Evolutionary conservation across 164 flowering plant species (phyloP).

Genomic region (Tetracentron sinense): DNA sequence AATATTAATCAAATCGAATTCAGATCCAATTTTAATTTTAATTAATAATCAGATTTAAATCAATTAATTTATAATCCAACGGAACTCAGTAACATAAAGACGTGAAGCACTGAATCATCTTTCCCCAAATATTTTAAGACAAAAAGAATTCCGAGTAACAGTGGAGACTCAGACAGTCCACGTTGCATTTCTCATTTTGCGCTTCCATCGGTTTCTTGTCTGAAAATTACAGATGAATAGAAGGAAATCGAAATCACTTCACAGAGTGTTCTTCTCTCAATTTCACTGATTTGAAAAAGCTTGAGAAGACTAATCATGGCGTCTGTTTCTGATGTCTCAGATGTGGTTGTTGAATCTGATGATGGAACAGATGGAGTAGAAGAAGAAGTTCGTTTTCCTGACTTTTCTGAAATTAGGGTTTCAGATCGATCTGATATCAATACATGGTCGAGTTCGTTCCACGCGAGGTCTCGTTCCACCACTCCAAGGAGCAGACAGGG

Average conservation of each 20-base stretch:
- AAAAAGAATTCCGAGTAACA: too few species aligned
- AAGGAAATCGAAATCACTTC: neutral
- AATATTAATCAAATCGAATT: too few species aligned
- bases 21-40: too few species aligned
- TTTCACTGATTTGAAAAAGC: neutral
- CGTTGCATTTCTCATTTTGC: neutral
- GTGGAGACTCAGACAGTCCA: too few species aligned
- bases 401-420: conserved; percentile 9
- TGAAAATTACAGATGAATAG: neutral
- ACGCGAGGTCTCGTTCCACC: conserved; percentile 22
- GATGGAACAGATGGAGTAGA: conserved; percentile 3
- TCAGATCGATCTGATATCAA: conserved; percentile 17
- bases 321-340: conserved; percentile 2
- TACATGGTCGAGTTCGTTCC: conserved; percentile 19
- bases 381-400: neutral
- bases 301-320: conserved; percentile 1
- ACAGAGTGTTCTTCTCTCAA: neutral
- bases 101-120: too few species aligned
- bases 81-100: too few species aligned
- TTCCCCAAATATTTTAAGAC: too few species aligned
- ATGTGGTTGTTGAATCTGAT: neutral
- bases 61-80: too few species aligned
- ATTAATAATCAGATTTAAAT: too few species aligned
- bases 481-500: conserved; percentile 33
- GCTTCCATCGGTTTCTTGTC: neutral